Percentiles rank a stretch among this genome's conserved stretches.
Conservation (phyloP, 108 stramenopile genomes). For the Stephanodiscus triporus region DNA sequence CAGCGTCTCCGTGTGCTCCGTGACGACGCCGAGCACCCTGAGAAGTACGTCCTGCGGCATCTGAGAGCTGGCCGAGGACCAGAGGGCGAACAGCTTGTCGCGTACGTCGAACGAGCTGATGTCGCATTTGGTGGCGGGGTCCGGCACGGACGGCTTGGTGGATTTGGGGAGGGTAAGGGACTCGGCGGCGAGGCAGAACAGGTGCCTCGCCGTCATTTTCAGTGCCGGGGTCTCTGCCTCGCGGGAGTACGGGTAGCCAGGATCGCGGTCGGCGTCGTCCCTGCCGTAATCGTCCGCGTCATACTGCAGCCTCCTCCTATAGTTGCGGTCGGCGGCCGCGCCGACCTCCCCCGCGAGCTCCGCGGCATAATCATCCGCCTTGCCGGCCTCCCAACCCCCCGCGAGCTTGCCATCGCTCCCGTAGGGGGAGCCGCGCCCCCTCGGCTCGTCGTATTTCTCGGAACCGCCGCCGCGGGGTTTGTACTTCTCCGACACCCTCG, state of each 20-base stretch:
- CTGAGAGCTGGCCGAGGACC: slow-evolving; percentile 74
- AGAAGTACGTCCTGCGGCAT: slow-evolving; percentile 51
- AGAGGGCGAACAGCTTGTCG: slow-evolving; percentile 62
- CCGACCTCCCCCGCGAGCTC: slow-evolving; percentile 32
- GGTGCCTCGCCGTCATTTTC: slow-evolving; percentile 58
- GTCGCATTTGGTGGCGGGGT: slow-evolving; percentile 41
- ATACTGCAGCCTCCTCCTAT: not conserved
- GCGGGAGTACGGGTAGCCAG: not conserved
- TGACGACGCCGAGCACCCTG: slow-evolving; percentile 53
- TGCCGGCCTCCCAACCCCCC: slow-evolving; percentile 22
- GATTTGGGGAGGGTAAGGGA: slow-evolving; percentile 54
- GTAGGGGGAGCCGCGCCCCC: not conserved
- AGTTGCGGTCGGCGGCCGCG: no score
- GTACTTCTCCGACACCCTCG: slow-evolving; percentile 16
- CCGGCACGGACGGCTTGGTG: slow-evolving; percentile 8
- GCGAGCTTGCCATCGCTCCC: not conserved
- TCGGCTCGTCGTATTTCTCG: not conserved
- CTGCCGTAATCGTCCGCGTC: slow-evolving; percentile 17
- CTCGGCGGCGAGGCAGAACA: slow-evolving; percentile 76
- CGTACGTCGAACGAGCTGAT: slow-evolving; percentile 51
- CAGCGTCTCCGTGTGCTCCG: slow-evolving; percentile 53
- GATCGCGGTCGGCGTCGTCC: slow-evolving; percentile 1
- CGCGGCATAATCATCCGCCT: slow-evolving; percentile 36
- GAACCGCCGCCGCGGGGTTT: slow-evolving; percentile 34
- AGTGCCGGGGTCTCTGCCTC: slow-evolving; percentile 12